These are phyloP conservation scores for Termitomyces bulborhizus DNA, from an alignment of 768 basidiomycete genomes.

Conservation along the genomic window DNA sequence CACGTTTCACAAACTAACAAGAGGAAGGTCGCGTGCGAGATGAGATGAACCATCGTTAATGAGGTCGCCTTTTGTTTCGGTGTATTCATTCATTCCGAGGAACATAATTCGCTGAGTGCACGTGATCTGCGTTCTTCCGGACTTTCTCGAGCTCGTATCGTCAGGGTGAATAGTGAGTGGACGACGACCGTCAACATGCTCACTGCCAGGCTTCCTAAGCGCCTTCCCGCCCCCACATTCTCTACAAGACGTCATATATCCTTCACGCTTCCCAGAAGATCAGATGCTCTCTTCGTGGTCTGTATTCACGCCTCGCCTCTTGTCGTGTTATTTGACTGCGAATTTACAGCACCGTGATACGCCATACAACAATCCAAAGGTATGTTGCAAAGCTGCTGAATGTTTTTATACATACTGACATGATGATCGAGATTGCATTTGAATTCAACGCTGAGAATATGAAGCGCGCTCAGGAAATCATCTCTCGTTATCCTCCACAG, in stretches of 20 bases:
- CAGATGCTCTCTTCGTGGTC: slow-evolving; percentile 87
- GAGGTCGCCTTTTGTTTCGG: too few relatives aligned
- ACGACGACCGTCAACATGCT: slow-evolving; percentile 20
- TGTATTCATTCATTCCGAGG: background rate
- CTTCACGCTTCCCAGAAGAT: slow-evolving; percentile 41
- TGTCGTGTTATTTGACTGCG: slow-evolving; percentile 9
- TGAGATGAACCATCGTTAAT: too few relatives aligned
- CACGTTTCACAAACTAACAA: background rate
- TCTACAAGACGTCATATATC: slow-evolving; percentile 32
- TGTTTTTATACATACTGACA: slow-evolving; percentile 2
- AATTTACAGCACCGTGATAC: slow-evolving; percentile 84
- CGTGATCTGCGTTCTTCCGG: slow-evolving; percentile 15
- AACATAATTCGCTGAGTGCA: slow-evolving; percentile 12
- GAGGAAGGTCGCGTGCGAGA: background rate
- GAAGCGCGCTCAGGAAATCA: slow-evolving; percentile 84
- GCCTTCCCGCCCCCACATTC: slow-evolving; percentile 19
- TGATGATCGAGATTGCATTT: slow-evolving; percentile 70
- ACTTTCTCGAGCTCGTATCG: slow-evolving; percentile 14
- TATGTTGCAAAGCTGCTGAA: slow-evolving; percentile 20
- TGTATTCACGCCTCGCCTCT: slow-evolving; percentile 24
- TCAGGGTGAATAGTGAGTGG: background rate
- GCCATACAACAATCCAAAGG: slow-evolving; percentile 89
- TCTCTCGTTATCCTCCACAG: slow-evolving; percentile 90
- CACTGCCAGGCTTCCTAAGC: slow-evolving; percentile 24
- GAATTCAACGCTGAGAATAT: slow-evolving; percentile 76